These are phyloP conservation scores for Deinandra increscens DNA, from an alignment of 129 eudicot species.

Conservation along the genomic window DNA sequence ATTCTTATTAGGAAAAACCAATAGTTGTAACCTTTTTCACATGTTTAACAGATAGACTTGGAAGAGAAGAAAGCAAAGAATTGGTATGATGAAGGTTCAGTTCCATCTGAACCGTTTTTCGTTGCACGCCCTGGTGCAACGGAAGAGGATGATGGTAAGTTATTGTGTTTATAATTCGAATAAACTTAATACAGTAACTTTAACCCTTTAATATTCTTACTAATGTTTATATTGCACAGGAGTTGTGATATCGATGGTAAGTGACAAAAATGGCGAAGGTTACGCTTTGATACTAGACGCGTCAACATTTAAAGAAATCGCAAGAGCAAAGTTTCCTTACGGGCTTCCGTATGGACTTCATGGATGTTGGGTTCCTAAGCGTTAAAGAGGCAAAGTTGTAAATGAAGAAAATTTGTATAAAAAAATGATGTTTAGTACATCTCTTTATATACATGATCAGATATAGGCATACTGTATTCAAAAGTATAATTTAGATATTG, in stretches of 20 bases:
- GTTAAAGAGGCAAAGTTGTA: conserved; percentile 8
- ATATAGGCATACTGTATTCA: neutral
- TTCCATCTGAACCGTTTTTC: conserved; percentile 94
- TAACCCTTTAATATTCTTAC: no score
- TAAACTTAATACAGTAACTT: neutral
- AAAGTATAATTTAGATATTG: neutral
- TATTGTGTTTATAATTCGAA: neutral
- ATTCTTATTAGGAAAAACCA: neutral
- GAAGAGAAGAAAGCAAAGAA: conserved; percentile 70
- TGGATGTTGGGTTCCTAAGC: conserved; percentile 95
- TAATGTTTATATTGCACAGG: conserved; percentile 41
- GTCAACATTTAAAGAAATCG: conserved; percentile 81
- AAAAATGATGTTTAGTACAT: neutral
- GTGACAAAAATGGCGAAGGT: conserved; percentile 87
- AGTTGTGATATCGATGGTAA: conserved; percentile 80
- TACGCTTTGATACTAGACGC: conserved; percentile 76
- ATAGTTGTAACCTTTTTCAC: neutral
- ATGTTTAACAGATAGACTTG: conserved; percentile 63
- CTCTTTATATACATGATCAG: no score
- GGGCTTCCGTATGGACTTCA: conserved; percentile 98
- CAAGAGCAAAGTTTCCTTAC: conserved; percentile 96
- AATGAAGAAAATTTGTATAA: neutral
- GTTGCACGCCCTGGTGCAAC: conserved; percentile 90
- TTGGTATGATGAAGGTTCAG: conserved; percentile 78
- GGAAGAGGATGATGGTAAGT: conserved; percentile 88